phyloP scores from a whole-genome alignment of 352 stramenopile species.

The Phytophthora multivora region DNA sequence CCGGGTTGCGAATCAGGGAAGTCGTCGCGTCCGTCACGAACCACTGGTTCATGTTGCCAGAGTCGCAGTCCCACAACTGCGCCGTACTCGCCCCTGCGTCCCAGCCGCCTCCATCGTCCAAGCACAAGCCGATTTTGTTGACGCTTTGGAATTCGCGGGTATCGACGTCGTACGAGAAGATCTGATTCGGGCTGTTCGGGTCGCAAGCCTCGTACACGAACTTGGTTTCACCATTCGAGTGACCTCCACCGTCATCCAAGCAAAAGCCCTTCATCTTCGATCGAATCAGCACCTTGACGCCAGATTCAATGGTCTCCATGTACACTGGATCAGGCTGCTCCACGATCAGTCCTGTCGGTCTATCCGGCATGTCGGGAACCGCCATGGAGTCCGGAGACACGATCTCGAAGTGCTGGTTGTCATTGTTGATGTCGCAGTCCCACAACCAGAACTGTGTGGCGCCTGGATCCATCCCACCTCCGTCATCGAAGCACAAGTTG shows the following conservation, averaged over 20 bases:
- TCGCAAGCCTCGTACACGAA: conserved; percentile 33
- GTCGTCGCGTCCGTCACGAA: conserved; percentile 26
- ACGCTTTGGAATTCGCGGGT: conserved; percentile 29
- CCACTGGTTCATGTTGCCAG: conserved; percentile 30
- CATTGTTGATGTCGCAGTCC: conserved; percentile 18
- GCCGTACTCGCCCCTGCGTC: background rate
- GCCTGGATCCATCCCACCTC: conserved; percentile 11
- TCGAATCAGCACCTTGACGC: conserved; percentile 19
- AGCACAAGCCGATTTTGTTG: conserved; percentile 27
- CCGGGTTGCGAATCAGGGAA: conserved; percentile 27
- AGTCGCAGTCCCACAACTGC: conserved; percentile 27
- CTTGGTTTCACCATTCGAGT: conserved; percentile 22
- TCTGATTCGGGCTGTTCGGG: conserved; percentile 27
- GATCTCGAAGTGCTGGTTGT: conserved; percentile 32
- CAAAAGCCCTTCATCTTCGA: conserved; percentile 24
- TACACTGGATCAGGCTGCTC: background rate
- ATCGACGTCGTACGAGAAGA: conserved; percentile 32
- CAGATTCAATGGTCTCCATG: conserved; percentile 7
- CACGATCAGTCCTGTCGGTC: background rate
- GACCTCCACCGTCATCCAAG: conserved; percentile 37
- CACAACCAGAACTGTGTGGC: conserved; percentile 9
- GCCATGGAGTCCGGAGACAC: conserved; percentile 8
- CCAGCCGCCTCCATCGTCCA: conserved; percentile 33
- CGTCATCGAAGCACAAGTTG: conserved; percentile 40
- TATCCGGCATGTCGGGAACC: background rate